Evolutionary conservation across 306 rosid genomes (phyloP).

Genomic region (Cucurbita argyrosperma): DNA sequence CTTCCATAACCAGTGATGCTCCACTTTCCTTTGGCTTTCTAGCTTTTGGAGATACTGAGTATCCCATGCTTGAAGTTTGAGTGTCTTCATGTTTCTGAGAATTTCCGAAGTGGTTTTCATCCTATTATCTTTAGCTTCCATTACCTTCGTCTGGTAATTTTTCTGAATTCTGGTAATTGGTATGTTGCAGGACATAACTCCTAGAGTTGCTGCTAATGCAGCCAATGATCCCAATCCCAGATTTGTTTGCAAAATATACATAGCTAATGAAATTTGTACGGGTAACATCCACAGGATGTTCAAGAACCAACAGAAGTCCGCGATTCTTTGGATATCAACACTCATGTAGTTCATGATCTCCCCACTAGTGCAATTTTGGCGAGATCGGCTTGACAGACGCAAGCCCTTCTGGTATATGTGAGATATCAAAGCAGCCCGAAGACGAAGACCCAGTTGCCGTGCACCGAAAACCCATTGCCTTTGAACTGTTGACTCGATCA

Average conservation of each 20-base stretch:
- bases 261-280: conserved; percentile 68
- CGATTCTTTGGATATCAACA: conserved; percentile 85
- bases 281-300: conserved; percentile 90
- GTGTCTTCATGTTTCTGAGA: conserved; percentile 63
- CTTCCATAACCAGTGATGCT: conserved; percentile 57
- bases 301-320: conserved; percentile 71
- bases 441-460: conserved; percentile 78
- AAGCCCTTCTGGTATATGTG: conserved; percentile 71
- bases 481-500: conserved; percentile 65
- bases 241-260: conserved; percentile 55
- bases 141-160: conserved; percentile 63
- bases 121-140: conserved; percentile 81
- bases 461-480: conserved; percentile 98
- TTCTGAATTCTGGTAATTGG: conserved; percentile 71
- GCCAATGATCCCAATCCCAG: conserved; percentile 66
- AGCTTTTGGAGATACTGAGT: conserved; percentile 45
- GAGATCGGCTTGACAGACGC: conserved; percentile 46
- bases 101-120: conserved; percentile 89
- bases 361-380: conserved; percentile 70
- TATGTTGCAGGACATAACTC: conserved; percentile 63
- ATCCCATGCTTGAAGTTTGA: conserved; percentile 97
- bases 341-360: conserved; percentile 94
- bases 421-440: conserved; percentile 67
- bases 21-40: conserved; percentile 42
- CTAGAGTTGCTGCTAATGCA: conserved; percentile 55